These are phyloP conservation scores for Aureobasidium uvarum DNA, from an alignment of 2,329 filamentous ascomycete species.

Conservation along the genomic window DNA sequence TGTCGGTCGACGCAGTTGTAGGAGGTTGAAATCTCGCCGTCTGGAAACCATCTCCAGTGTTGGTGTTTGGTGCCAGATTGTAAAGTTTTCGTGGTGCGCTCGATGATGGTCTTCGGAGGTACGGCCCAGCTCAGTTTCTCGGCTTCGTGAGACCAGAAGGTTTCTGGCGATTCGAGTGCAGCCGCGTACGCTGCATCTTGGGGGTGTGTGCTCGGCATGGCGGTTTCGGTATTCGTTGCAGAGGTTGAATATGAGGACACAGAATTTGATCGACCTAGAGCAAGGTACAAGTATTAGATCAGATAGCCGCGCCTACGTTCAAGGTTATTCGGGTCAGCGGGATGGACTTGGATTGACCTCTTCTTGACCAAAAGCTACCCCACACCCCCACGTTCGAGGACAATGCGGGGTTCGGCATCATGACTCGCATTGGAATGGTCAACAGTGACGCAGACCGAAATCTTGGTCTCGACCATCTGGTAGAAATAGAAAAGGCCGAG, in stretches of 20 bases:
- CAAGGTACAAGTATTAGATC: constrained; percentile 6
- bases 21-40: constrained; percentile 83
- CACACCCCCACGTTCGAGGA: constrained; percentile 1
- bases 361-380: constrained; percentile 13
- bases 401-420: constrained; percentile 13
- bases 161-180: constrained; percentile 37
- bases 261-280: background rate
- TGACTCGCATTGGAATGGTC: background rate
- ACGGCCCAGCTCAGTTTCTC: constrained; percentile 77
- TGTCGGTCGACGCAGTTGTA: constrained; percentile 92
- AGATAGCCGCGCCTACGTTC: constrained; percentile 5
- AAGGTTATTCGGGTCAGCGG: constrained; percentile 23
- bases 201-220: constrained; percentile 33
- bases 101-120: constrained; percentile 63
- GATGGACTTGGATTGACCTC: constrained; percentile 9
- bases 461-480: background rate
- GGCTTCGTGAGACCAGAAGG: constrained; percentile 51
- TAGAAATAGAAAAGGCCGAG: background rate
- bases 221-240: background rate
- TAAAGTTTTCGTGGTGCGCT: constrained; percentile 61
- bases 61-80: constrained; percentile 62
- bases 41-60: constrained; percentile 88
- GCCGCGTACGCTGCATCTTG: constrained; percentile 40
- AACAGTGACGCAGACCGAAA: background rate
- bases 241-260: background rate